phyloP scores from a whole-genome alignment of 2,329 filamentous ascomycete genomes.

The Aspergillus oerlinghausenensis region DNA sequence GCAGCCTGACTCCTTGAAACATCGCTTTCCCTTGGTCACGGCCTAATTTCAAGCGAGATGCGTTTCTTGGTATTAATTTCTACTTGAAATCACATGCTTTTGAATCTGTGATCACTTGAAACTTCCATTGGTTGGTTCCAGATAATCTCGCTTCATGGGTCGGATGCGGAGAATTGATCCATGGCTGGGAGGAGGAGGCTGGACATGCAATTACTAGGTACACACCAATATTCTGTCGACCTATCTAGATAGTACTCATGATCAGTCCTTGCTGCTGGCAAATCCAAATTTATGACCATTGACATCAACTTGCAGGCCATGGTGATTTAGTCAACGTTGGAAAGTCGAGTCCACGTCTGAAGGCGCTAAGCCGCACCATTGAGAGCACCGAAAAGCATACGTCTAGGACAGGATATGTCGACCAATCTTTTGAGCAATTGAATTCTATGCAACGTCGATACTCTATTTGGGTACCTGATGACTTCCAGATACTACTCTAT shows the following conservation, averaged over 20 bases:
- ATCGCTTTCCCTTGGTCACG: background rate
- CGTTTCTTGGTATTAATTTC: background rate
- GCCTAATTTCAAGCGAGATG: background rate
- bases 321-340: background rate
- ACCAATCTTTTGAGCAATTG: background rate
- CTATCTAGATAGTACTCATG: background rate
- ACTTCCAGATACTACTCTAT: background rate
- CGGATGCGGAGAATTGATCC: slow-evolving; percentile 3
- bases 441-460: background rate
- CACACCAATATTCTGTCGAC: no score
- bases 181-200: background rate
- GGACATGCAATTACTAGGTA: background rate
- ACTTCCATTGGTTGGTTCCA: background rate
- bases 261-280: background rate
- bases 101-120: background rate
- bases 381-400: background rate
- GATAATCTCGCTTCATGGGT: background rate
- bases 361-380: slow-evolving; percentile 11
- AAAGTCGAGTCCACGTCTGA: background rate
- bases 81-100: background rate
- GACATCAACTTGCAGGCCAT: background rate
- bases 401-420: background rate
- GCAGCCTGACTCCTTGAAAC: background rate
- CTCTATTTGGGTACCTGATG: background rate
- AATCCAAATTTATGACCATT: background rate